Evolutionary conservation across 148 eudicot genomes (phyloP), one percentile per base, ranked within the genome.

Genomic region (Nepenthes mirabilis): DNA sequence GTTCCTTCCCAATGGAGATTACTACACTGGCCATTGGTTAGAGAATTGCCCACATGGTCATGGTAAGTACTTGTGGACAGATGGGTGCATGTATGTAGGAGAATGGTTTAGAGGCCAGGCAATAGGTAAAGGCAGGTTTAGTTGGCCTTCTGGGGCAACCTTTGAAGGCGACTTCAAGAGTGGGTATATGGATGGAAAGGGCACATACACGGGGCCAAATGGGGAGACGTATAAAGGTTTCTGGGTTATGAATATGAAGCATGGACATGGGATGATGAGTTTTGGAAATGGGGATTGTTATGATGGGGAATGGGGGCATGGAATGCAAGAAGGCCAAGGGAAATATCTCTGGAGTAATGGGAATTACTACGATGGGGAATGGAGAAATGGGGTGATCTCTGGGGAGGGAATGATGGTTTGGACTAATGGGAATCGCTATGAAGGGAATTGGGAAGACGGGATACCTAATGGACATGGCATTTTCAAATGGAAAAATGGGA

Each of bases 151-250:
- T 0, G 97, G 97, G 37, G 89, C 97, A 0, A 66, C 76, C 11
- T 93, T 86, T 51, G 97, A 93, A 56, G 99, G 99, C 0, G 88
- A 86, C 63, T 93, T 93, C 72, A 93, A 89, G 61, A 82, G 77
- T 9, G 99, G 99, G 14, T 93, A 82, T 57, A 93, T 93, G 81
- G 95, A 93, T 51, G 99, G 99, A 0, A 81, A 84, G 63, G 99
- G 99, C 5, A 75, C 73, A 0, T 89, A 86, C 56, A 77, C 73
- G 1, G 85, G 85, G 0, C 59, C 81, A 0, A 80, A 70, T 36
- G 83, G 87, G 2, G 95, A 87, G 51, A 74, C 37, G 5, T 93
- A 80, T 35, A 77, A 62, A 57, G 99, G 99, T 1, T 62, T 64
- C 14, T 94, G 99, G 99, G 75, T 84, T 34, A 86, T 89, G 95